Percentiles rank a stretch among this genome's conserved stretches.
phyloP scores from a whole-genome alignment of 768 basidiomycete genomes.

The Clavaria fumosa region DNA sequence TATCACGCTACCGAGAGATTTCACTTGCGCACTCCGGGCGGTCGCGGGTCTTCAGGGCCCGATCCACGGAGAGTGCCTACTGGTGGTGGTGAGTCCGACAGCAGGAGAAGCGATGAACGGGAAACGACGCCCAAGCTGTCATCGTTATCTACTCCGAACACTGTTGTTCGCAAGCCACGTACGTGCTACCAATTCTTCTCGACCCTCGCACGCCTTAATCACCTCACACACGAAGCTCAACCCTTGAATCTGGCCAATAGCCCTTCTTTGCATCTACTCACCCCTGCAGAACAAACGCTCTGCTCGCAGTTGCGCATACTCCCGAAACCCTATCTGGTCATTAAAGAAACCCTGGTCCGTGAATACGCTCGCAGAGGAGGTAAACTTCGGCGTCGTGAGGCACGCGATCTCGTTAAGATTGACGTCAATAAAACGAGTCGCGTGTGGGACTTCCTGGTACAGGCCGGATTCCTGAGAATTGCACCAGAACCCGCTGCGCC shows the following conservation, averaged over 20 bases:
- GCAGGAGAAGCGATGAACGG: constrained; percentile 43
- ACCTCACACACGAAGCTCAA: constrained; percentile 19
- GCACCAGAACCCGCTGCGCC: constrained; percentile 31
- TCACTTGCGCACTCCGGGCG: constrained; percentile 29
- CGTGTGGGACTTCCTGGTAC: constrained; percentile 87
- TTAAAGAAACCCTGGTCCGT: constrained; percentile 89
- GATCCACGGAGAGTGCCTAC: constrained; percentile 33
- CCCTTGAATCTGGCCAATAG: constrained; percentile 87
- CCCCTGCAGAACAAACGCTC: constrained; percentile 71
- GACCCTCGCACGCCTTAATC: neutral
- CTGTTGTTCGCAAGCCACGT: constrained; percentile 30
- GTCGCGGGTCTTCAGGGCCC: constrained; percentile 38
- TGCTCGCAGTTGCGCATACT: constrained; percentile 84
- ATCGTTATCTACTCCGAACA: constrained; percentile 21
- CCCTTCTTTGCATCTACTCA: constrained; percentile 79
- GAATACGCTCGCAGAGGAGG: constrained; percentile 87
- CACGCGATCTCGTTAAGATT: constrained; percentile 80
- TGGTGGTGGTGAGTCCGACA: constrained; percentile 32
- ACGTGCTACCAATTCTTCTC: constrained; percentile 11
- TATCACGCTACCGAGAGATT: constrained; percentile 37
- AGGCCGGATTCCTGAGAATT: constrained; percentile 68
- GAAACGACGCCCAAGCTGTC: constrained; percentile 42
- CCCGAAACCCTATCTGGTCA: constrained; percentile 87
- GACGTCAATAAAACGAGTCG: constrained; percentile 87
- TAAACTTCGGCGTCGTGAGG: constrained; percentile 75